Evolutionary conservation across 2,329 filamentous ascomycete species (phyloP).

Genomic region (Aspergillus aculeatinus): DNA sequence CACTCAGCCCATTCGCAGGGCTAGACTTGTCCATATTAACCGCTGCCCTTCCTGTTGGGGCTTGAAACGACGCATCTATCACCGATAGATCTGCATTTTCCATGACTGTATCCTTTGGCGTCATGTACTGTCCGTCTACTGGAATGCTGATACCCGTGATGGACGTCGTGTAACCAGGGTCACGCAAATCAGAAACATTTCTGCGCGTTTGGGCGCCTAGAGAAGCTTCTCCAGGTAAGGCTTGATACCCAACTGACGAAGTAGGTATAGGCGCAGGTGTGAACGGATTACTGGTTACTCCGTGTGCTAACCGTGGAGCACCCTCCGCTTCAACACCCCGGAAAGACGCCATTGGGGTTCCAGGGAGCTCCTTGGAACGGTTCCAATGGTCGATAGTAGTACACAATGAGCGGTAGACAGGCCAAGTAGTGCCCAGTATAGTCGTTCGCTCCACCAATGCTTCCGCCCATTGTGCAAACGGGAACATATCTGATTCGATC

Average conservation of each 20-base stretch:
- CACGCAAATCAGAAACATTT: constrained; percentile 16
- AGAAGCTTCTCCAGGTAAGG: constrained; percentile 7
- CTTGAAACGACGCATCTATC: constrained; percentile 24
- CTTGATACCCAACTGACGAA: constrained; percentile 6
- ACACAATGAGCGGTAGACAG: constrained; percentile 34
- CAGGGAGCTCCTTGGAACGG: constrained; percentile 19
- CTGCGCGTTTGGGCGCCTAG: constrained; percentile 13
- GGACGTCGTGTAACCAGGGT: constrained; percentile 27
- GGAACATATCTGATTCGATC: constrained; percentile 33
- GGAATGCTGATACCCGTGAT: constrained; percentile 36
- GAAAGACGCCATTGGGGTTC: constrained; percentile 10
- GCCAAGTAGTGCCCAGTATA: constrained; percentile 32
- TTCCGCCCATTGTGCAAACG: constrained; percentile 36
- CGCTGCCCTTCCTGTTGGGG: constrained; percentile 11
- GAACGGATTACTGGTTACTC: constrained; percentile 1
- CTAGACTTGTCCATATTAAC: constrained; percentile 24
- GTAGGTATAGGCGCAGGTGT: constrained; percentile 7
- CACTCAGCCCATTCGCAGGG: constrained; percentile 21
- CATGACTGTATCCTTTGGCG: constrained; percentile 33
- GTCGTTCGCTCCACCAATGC: constrained; percentile 31
- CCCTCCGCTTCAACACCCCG: constrained; percentile 7
- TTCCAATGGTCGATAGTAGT: constrained; percentile 32
- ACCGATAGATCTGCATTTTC: constrained; percentile 28
- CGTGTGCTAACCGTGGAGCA: constrained; percentile 1
- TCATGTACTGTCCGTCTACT: constrained; percentile 32